Base-by-base conservation (phyloP, 305 asterid genomes). In the Solanum chacoense region DNA sequence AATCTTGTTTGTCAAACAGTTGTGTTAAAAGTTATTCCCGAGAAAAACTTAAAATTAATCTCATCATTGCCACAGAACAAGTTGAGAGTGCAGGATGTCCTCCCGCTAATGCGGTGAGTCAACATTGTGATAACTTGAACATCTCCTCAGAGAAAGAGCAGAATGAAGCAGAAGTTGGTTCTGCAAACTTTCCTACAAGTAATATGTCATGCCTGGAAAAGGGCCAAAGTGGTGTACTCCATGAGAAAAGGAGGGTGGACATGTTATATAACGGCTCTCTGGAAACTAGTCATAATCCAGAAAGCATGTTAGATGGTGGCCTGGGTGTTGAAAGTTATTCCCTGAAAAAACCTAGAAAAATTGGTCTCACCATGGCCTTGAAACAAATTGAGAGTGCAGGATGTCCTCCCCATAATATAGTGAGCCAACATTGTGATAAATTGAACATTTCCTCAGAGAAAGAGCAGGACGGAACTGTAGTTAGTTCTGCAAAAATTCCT, bases 211-310 rank as follows among this genome's bases (percentile, higher is more conserved):
- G 73, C 89, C 91, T 12, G 2, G 55, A 42, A 42, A 42, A 1
- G 55, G 55, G 55, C 55, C 55, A 42, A 42, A 12, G 89, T 84
- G 84, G 11, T 88, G 75, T 87, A 11, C 88, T 89, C 80, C 85
- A 92, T 69, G 90, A 84, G 87, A 94, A 94, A 90, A 93, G 92
- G 90, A 91, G 91, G 89, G 40, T 69, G 34, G 45, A 90, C 71
- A 84, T 88, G 86, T 88, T 93, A 79, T 77, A 75, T 86, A 88
- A 92, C 77, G 88, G 89, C 89, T 90, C 95, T 42, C 91, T 85
- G 73, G 91, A 85, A 85, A 75, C 42, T 42, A 93, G 85, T 78
- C 90, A 76, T 40, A 89, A 87, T 88, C 89, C 92, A 37, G 89
- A 87, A 50, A 22, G 85, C 84, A 29, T 85, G 83, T 76, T 87